Evolutionary conservation across 331 rosid species (phyloP).

Genomic region (Pyrus hybrid): DNA sequence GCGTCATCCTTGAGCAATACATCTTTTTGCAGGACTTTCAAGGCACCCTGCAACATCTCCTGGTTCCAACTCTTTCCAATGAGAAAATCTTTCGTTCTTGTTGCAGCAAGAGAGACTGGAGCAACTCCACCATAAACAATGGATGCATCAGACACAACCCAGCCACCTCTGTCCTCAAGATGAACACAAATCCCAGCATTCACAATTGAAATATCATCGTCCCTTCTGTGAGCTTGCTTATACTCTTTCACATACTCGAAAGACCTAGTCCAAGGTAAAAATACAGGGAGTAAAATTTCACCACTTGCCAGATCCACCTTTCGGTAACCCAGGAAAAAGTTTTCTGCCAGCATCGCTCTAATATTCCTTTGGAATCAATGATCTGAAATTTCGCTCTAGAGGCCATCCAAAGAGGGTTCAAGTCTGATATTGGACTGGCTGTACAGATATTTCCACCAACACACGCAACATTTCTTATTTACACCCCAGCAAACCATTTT

Average conservation of each 20-base stretch:
- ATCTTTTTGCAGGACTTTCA: conserved; percentile 55
- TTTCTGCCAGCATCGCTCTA: conserved; percentile 59
- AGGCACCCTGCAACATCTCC: conserved; percentile 57
- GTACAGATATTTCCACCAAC: conserved; percentile 95
- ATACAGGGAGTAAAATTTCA: conserved; percentile 79
- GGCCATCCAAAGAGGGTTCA: conserved; percentile 98
- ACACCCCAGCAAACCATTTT: conserved; percentile 98
- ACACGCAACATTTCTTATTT: conserved; percentile 81
- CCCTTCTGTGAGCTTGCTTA: conserved; percentile 96
- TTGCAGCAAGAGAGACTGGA: conserved; percentile 64
- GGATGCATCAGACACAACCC: conserved; percentile 74
- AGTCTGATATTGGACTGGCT: conserved; percentile 96
- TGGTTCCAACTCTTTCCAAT: conserved; percentile 74
- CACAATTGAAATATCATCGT: conserved; percentile 93
- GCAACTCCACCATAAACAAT: conserved; percentile 95
- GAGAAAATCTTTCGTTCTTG: conserved; percentile 57
- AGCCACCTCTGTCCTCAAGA: conserved; percentile 44
- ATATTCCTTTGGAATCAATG: conserved; percentile 56
- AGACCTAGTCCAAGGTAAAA: conserved; percentile 83
- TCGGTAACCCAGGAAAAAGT: conserved; percentile 80
- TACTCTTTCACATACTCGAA: conserved; percentile 86
- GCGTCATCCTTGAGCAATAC: conserved; percentile 57
- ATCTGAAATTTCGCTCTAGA: conserved; percentile 60
- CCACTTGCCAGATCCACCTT: conserved; percentile 64
- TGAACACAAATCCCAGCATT: conserved; percentile 90